Conservation (phyloP, 2,329 filamentous ascomycete species). For the Neofusicoccum umdonicola region DNA sequence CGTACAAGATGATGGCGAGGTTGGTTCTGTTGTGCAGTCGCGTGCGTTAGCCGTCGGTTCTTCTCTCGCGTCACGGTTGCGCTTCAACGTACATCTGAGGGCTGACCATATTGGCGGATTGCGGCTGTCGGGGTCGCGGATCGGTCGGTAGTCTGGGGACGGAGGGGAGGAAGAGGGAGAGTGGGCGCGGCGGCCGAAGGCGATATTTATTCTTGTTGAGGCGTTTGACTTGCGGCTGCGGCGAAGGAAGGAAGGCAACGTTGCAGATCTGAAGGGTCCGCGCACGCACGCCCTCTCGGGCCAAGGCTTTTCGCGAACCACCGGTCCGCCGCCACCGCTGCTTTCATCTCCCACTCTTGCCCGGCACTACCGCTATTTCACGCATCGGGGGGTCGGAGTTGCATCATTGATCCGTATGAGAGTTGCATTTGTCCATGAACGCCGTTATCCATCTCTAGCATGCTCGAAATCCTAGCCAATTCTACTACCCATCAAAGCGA, state of each 20-base stretch:
- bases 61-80: background rate
- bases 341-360: too few species aligned
- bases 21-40: constrained; percentile 64
- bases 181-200: background rate
- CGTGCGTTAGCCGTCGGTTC: constrained; percentile 25
- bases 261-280: constrained; percentile 13
- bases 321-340: too few species aligned
- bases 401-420: too few species aligned
- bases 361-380: too few species aligned
- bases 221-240: background rate
- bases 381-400: too few species aligned
- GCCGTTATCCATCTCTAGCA: too few species aligned
- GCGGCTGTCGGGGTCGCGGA: background rate
- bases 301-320: too few species aligned
- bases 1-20: constrained; percentile 78
- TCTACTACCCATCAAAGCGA: too few species aligned
- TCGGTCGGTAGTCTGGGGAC: background rate
- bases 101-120: constrained; percentile 19
- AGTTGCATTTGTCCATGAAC: too few species aligned
- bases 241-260: constrained; percentile 6
- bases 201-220: constrained; percentile 13
- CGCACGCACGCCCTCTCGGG: background rate
- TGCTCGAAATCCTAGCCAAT: too few species aligned
- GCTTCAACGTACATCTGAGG: constrained; percentile 24
- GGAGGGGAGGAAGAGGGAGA: background rate